Conservation (phyloP, 257 asterid species). For the Solanum chaucha region DNA sequence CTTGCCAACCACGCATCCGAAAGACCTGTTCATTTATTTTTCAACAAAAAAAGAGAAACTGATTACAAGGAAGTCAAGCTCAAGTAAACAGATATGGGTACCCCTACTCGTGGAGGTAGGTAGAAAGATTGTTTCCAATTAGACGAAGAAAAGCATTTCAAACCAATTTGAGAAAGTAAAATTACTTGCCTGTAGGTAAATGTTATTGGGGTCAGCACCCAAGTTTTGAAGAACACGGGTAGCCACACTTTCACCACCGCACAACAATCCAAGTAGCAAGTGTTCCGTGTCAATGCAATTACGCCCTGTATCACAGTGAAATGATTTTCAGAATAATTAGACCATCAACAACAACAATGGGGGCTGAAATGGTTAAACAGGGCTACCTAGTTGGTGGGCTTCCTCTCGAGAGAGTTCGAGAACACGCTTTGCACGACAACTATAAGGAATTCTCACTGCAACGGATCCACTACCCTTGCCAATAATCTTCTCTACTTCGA, state of each 20-base stretch:
- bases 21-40: conserved; percentile 20
- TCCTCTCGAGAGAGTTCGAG: conserved; percentile 87
- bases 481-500: conserved; percentile 90
- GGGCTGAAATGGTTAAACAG: background rate
- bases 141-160: background rate
- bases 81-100: background rate
- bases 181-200: conserved; percentile 61
- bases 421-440: conserved; percentile 95
- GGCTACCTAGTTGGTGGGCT: conserved; percentile 94
- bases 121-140: background rate
- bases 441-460: conserved; percentile 89
- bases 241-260: conserved; percentile 97
- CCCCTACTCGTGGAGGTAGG: background rate
- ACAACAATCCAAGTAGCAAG: conserved; percentile 84
- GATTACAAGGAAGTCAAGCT: background rate
- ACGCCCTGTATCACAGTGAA: conserved; percentile 46
- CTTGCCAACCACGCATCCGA: conserved; percentile 34
- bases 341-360: background rate
- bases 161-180: background rate
- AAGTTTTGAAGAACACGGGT: conserved; percentile 89
- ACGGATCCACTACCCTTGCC: conserved; percentile 97
- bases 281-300: conserved; percentile 97
- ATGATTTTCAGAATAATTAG: background rate
- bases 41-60: background rate
- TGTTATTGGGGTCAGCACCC: conserved; percentile 89